Conservation (phyloP, 441 rosid species). For the Jatropha podagrica region DNA sequence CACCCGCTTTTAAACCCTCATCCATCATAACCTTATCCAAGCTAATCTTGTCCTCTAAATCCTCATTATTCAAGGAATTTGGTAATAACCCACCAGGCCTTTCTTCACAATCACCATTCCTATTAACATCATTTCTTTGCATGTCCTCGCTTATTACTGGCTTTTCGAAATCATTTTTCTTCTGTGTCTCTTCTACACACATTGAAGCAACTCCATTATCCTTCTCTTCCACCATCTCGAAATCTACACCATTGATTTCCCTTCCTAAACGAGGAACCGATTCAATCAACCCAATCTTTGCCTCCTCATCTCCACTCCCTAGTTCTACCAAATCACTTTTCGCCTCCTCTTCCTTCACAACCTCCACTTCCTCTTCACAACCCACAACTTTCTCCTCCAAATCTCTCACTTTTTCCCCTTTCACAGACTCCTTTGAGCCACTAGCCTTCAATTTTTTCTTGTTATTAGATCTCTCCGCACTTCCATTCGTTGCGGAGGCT, state of each 20-base stretch:
- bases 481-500: constrained; percentile 6
- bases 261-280: constrained; percentile 16
- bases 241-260: constrained; percentile 20
- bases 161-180: constrained; percentile 13
- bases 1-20: constrained; percentile 7
- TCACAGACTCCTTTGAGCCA: constrained; percentile 25
- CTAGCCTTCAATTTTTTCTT: constrained; percentile 36
- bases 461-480: constrained; percentile 10
- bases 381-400: constrained; percentile 28
- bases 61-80: constrained; percentile 12
- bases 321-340: constrained; percentile 49
- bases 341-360: constrained; percentile 45
- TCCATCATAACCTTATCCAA: constrained; percentile 5
- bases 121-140: constrained; percentile 4
- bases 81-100: not conserved
- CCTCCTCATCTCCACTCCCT: constrained; percentile 37
- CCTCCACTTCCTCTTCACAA: constrained; percentile 21
- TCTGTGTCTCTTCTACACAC: constrained; percentile 21
- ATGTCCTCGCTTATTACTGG: constrained; percentile 10
- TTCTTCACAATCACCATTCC: constrained; percentile 10
- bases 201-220: constrained; percentile 15
- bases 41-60: constrained; percentile 12
- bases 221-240: constrained; percentile 2
- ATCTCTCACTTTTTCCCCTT: constrained; percentile 36
- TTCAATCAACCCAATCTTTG: constrained; percentile 23